phyloP scores from a whole-genome alignment of 768 basidiomycete genomes.

The Mycena latifolia region DNA sequence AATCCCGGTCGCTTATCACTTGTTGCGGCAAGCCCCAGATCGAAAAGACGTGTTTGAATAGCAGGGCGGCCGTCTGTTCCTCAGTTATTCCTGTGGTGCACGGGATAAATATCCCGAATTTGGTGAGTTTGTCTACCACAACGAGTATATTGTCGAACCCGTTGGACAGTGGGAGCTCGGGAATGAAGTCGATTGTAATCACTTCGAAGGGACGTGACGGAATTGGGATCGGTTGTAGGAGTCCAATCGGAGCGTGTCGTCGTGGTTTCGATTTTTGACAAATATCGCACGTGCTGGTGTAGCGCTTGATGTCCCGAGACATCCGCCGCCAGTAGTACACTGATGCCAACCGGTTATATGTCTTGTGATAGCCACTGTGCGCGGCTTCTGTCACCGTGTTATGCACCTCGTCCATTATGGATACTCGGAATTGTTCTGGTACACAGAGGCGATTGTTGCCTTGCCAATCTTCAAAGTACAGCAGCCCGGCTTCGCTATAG shows the following conservation, averaged over 20 bases:
- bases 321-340: not conserved
- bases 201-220: not conserved
- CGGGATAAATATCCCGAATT: not conserved
- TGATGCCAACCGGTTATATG: not conserved
- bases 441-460: constrained; percentile 3
- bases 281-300: not conserved
- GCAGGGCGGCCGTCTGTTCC: not conserved
- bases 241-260: not conserved
- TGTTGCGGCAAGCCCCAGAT: not conserved
- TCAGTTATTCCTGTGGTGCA: not conserved
- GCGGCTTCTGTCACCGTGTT: not conserved
- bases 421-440: not conserved
- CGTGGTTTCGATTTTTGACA: too few relatives aligned
- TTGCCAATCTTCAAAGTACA: too few relatives aligned
- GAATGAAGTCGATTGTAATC: not conserved
- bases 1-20: not conserved
- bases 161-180: not conserved
- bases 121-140: not conserved
- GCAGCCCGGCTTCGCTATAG: not conserved
- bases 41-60: not conserved
- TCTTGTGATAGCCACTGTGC: not conserved
- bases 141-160: not conserved
- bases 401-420: not conserved
- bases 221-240: not conserved
- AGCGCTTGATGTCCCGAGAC: not conserved